These are phyloP conservation scores for Jimgerdemannia flammicorona DNA, from an alignment of 192 early-diverging fungal genomes.

Conservation along the genomic window DNA sequence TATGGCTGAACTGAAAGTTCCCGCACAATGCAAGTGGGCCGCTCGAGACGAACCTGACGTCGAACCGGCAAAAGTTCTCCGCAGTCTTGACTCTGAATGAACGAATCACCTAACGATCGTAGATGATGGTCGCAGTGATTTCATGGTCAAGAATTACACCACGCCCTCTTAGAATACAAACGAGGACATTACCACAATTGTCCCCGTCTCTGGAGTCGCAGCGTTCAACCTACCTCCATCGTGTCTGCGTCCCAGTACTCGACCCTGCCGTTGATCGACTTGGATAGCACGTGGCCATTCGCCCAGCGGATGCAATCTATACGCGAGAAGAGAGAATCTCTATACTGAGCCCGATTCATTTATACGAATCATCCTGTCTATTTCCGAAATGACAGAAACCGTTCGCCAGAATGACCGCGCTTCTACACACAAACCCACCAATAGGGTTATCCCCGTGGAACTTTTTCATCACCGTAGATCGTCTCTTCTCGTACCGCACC, in stretches of 20 bases:
- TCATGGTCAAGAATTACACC: neutral
- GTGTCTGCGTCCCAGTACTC: slow-evolving; percentile 70
- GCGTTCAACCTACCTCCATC: slow-evolving; percentile 18
- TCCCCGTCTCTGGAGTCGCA: neutral
- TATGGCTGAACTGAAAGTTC: no score
- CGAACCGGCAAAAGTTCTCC: slow-evolving; percentile 51
- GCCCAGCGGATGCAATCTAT: slow-evolving; percentile 74
- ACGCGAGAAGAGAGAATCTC: neutral
- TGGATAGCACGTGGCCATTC: slow-evolving; percentile 61
- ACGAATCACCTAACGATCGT: slow-evolving; percentile 25
- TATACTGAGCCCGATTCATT: neutral
- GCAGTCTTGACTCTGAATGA: slow-evolving; percentile 31
- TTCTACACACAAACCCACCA: neutral
- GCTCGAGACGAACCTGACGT: slow-evolving; percentile 36
- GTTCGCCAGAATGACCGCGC: no score
- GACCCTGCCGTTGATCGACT: slow-evolving; percentile 71
- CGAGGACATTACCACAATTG: neutral
- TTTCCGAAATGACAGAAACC: no score
- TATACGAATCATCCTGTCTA: no score
- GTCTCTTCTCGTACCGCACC: slow-evolving; percentile 17
- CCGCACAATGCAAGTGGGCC: no score
- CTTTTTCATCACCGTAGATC: slow-evolving; percentile 23
- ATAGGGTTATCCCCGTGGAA: slow-evolving; percentile 30
- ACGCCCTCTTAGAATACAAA: slow-evolving; percentile 1
- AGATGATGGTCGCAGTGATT: neutral